Conservation (phyloP, 2,329 filamentous ascomycete genomes). For the Fusarium veterinarium region DNA sequence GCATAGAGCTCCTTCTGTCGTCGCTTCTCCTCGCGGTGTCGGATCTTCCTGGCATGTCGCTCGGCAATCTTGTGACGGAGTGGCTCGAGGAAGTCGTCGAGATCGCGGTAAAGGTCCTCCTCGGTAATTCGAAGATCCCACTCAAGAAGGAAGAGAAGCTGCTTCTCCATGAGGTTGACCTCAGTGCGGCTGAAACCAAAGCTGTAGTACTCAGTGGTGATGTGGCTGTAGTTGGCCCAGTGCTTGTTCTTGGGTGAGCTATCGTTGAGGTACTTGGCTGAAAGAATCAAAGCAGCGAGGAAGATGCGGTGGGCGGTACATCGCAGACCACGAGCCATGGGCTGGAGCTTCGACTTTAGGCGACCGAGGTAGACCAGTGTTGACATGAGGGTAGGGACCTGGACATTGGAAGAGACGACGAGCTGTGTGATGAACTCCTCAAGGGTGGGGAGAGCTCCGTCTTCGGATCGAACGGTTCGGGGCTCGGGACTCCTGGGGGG, state of each 20-base stretch:
- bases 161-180: conserved; percentile 99
- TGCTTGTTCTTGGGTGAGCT: conserved; percentile 99
- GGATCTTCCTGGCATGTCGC: conserved; percentile 62
- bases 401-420: conserved; percentile 92
- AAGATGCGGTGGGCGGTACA: conserved; percentile 99
- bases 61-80: conserved; percentile 73
- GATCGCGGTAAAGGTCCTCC: conserved; percentile 85
- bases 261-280: conserved; percentile 98
- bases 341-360: conserved; percentile 85
- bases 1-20: conserved; percentile 53
- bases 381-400: conserved; percentile 97
- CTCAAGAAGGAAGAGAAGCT: conserved; percentile 92
- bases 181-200: conserved; percentile 96
- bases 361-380: conserved; percentile 92
- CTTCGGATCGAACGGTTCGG: conserved; percentile 58
- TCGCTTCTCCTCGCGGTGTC: conserved; percentile 60
- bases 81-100: conserved; percentile 89
- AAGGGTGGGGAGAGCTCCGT: conserved; percentile 76
- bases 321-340: conserved; percentile 93
- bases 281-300: conserved; percentile 83
- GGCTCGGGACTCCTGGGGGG: conserved; percentile 64
- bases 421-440: conserved; percentile 93
- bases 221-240: conserved; percentile 93
- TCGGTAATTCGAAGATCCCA: conserved; percentile 92
- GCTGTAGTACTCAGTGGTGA: conserved; percentile 71